Conservation (phyloP, 225 moss, liverwort and hornwort genomes). For the Neckera pumila region DNA sequence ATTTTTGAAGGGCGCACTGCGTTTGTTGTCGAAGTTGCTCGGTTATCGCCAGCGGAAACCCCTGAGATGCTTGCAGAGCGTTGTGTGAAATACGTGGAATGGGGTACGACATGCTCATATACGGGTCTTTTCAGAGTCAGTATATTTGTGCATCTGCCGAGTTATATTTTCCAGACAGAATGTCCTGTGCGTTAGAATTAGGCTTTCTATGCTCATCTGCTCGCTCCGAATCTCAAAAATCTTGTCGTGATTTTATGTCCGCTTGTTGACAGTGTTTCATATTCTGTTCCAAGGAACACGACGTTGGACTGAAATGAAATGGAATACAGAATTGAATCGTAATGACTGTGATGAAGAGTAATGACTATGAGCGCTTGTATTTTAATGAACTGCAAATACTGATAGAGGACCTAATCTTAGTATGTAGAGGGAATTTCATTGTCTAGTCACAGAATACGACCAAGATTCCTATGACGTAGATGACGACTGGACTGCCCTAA, state of each 20-base stretch:
- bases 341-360: not conserved
- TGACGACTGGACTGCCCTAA: not conserved
- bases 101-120: slow-evolving; percentile 40
- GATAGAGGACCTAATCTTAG: not conserved
- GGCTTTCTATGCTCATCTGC: not conserved
- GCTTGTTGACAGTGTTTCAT: not conserved
- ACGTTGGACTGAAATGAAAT: not conserved
- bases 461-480: not conserved
- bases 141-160: not conserved
- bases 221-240: not conserved
- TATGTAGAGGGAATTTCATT: not conserved
- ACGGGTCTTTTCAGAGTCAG: not conserved
- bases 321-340: not conserved
- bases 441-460: not conserved
- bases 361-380: not conserved
- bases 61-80: slow-evolving; percentile 65
- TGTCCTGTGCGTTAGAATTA: not conserved
- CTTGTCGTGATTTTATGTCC: not conserved
- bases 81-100: slow-evolving; percentile 61
- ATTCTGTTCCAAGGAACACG: not conserved
- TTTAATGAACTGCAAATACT: not conserved
- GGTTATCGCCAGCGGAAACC: slow-evolving; percentile 83
- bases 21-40: slow-evolving; percentile 69
- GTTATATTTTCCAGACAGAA: not conserved
- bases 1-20: slow-evolving; percentile 65